Evolutionary conservation across 805 yeast genomes (phyloP).

Genomic region (Starmera dryadoides): DNA sequence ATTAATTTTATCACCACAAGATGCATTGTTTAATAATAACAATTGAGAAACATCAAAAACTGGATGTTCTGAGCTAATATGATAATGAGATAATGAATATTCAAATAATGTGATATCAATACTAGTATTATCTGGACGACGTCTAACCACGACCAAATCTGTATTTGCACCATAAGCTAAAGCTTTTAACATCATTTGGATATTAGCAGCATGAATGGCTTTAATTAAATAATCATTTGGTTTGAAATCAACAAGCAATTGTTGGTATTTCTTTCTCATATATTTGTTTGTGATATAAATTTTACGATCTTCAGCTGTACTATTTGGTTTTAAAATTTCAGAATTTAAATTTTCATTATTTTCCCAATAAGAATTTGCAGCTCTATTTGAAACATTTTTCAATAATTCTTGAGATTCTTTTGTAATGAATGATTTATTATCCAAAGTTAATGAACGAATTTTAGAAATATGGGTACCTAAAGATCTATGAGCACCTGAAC

Average conservation of each 20-base stretch:
- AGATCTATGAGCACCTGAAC: slow-evolving; percentile 85
- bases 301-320: slow-evolving; percentile 41
- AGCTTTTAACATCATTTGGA: slow-evolving; percentile 33
- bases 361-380: slow-evolving; percentile 59
- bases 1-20: slow-evolving; percentile 29
- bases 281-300: slow-evolving; percentile 65
- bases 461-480: slow-evolving; percentile 79
- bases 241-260: slow-evolving; percentile 4
- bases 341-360: slow-evolving; percentile 17
- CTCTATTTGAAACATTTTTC: slow-evolving; percentile 45
- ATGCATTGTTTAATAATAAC: slow-evolving; percentile 48
- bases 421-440: slow-evolving; percentile 45
- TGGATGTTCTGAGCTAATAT: slow-evolving; percentile 20
- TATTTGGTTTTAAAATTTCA: slow-evolving; percentile 24
- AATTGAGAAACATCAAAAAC: slow-evolving; percentile 49
- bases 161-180: slow-evolving; percentile 43
- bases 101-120: slow-evolving; percentile 30
- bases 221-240: slow-evolving; percentile 36
- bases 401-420: slow-evolving; percentile 54
- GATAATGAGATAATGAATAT: slow-evolving; percentile 46
- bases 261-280: slow-evolving; percentile 39
- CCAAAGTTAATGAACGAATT: slow-evolving; percentile 71
- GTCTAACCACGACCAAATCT: slow-evolving; percentile 30
- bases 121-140: slow-evolving; percentile 5
- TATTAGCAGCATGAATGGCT: slow-evolving; percentile 44